Evolutionary conservation across 192 early-diverging fungal species (phyloP), one percentile per base, ranked within the genome.

Genomic region (Podila horticola): DNA sequence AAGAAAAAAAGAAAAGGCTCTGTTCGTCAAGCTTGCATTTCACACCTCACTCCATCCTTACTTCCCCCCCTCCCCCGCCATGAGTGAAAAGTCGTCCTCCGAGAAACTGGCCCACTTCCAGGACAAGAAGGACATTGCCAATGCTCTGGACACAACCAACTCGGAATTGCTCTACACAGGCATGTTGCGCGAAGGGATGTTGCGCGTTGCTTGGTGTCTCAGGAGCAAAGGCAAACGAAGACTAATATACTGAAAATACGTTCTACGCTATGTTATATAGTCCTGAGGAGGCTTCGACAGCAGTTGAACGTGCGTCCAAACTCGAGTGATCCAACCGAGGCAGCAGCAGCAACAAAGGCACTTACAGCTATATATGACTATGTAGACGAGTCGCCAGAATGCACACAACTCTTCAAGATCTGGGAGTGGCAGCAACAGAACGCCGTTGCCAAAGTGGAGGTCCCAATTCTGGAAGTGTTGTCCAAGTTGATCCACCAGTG

Each of bases 351-450:
- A 11, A 81, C 77, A 33, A 81, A 73, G 38, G 62, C 66, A 0
- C 67, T 81, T 6, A 48, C 52, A 1, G 62, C 69, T n/a, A 71
- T 82, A 1, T 69, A 83, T 24, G 86, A 84, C 28, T 94, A 92
- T 82, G 57, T 93, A 8, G 89, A 91, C 58, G 71, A 67, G 4
- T 93, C 88, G 3, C 85, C 88, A 17, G 92, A 93, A 62, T 87
- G 84, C 49, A 67, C 72, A 19, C 87, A 90, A 58, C 76, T 94
- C 10, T 82, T 90, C 59, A 77, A 81, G 22, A 74, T 93, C 55
- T 93, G 92, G 92, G 84, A 91, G 11, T 88, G 89, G 57, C 92
- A 93, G 55, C 82, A 84, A n/a, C 73, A 90, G 77, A 64, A 86
- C 24, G 87, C 84, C 38, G 74, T 89, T 4, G 76, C 75, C 51